Conservation (phyloP, 176 grass and related monocot genomes). For the Hordeum marinum region DNA sequence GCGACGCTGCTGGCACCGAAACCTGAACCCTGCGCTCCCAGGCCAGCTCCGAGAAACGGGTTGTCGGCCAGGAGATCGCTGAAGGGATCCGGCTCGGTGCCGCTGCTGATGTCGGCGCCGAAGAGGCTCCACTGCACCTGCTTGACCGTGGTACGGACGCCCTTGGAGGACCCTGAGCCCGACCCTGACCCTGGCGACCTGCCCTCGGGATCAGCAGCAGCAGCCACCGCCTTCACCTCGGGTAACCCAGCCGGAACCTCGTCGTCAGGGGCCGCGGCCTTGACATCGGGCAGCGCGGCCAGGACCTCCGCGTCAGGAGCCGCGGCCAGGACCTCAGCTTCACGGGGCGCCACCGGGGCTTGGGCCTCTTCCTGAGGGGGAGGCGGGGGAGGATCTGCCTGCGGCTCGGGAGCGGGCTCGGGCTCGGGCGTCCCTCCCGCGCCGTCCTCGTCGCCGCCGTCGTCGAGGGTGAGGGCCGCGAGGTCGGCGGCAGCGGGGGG, state of each 20-base stretch:
- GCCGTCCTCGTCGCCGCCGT: neutral
- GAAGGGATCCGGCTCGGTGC: conserved; percentile 9
- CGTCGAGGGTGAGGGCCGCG: conserved; percentile 33
- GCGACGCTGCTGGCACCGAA: neutral
- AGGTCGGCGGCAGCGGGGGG: neutral
- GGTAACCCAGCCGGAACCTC: neutral
- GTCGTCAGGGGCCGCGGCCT: neutral
- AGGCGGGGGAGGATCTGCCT: neutral
- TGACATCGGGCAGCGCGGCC: neutral
- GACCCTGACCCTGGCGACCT: conserved; percentile 11
- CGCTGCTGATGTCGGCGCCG: conserved; percentile 17
- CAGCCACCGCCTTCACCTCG: neutral
- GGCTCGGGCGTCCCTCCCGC: neutral
- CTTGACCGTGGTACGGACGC: conserved; percentile 51
- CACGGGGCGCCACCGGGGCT: too few relatives aligned
- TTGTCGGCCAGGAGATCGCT: conserved; percentile 21
- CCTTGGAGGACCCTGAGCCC: neutral
- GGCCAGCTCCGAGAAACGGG: neutral
- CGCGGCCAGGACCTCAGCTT: neutral
- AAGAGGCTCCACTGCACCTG: conserved; percentile 88
- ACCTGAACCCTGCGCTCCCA: neutral
- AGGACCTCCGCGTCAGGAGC: neutral
- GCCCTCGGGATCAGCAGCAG: neutral
- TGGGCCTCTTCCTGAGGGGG: neutral
- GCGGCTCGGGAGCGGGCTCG: neutral